Base-by-base conservation (phyloP, 805 yeast species). In the Cyberlindnera meyerae region DNA sequence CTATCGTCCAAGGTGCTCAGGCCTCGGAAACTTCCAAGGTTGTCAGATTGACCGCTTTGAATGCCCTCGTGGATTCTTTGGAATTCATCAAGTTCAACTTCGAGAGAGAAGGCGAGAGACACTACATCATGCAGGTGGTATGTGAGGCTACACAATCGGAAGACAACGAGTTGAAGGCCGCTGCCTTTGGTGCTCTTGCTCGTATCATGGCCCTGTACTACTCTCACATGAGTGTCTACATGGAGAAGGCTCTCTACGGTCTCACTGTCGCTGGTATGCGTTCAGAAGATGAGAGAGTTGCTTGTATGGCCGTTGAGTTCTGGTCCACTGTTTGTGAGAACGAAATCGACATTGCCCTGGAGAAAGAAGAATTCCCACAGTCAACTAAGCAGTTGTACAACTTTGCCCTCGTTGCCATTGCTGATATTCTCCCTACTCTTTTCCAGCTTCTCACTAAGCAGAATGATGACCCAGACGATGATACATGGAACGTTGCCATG, bases 241-340 rank as follows among this genome's bases (percentile, higher is more conserved):
- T 93, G 98, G 97, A 90, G 63, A 88, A 86, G 67, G 98, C 98
- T 2, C 66, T 93, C 36, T 93, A 83, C 51, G 86, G 87, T 13
- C 71, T 93, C 41, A 89, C 97, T 5, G 88, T 90, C 29, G 65
- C 79, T 15, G 97, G 97, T 29, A 93, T 93, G 96, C 81, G 81
- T 61, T 80, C 87, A 39, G 48, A 53, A 6, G 82, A 86, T 63
- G 95, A 84, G 52, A 76, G 76, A 51, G 97, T 93, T 21, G 82
- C 96, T 1, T 87, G 97, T 57, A 89, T 90, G 97, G 97, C 98
- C 21, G 93, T 93, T 40, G 98, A 93, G 65, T 90, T 93, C 60
- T 93, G 98, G 98, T 79, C 90, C 42, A 87, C 98, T n/a, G 93
- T 93, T n/a, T 89, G 97, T 67, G 98, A 93, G 66, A 96, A 83